A percentile compares a stretch with the other conserved stretches of the same genome.
phyloP scores from a whole-genome alignment of 2,329 filamentous ascomycete species.

The Tricladium varicosporioides region DNA sequence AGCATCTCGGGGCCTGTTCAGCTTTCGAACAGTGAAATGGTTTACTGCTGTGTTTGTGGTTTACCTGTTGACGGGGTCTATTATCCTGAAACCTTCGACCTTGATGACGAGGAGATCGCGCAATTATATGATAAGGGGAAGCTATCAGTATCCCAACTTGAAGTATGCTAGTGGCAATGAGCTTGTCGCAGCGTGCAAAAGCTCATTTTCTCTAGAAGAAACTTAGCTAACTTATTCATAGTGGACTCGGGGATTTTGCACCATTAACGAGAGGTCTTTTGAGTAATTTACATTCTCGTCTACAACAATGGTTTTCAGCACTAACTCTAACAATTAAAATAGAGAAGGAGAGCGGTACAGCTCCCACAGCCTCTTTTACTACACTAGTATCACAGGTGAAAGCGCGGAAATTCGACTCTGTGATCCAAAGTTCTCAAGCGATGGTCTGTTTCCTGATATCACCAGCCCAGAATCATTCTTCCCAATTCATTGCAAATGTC shows the following conservation, averaged over 20 bases:
- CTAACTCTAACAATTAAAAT: too few species aligned
- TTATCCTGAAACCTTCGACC: constrained; percentile 9
- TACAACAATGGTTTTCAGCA: neutral
- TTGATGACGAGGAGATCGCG: constrained; percentile 3
- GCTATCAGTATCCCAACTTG: neutral
- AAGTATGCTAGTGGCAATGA: neutral
- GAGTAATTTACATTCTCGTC: neutral
- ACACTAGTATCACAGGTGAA: neutral
- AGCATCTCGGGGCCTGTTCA: too few species aligned
- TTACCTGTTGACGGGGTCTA: constrained; percentile 1
- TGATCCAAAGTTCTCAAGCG: neutral
- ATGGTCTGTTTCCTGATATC: constrained; percentile 4
- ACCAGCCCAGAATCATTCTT: constrained; percentile 2
- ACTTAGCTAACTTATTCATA: neutral
- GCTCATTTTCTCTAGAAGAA: neutral
- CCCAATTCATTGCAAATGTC: constrained; percentile 6
- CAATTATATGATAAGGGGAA: constrained; percentile 3
- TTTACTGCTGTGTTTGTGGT: constrained; percentile 7
- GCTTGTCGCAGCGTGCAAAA: too few species aligned
- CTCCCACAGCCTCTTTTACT: neutral
- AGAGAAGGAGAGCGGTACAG: neutral
- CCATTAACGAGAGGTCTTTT: constrained; percentile 2
- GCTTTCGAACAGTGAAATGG: neutral
- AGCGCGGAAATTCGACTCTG: neutral
- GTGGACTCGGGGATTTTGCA: neutral